Conservation (phyloP, 345 rosid genomes). For the Geranium brycei region DNA sequence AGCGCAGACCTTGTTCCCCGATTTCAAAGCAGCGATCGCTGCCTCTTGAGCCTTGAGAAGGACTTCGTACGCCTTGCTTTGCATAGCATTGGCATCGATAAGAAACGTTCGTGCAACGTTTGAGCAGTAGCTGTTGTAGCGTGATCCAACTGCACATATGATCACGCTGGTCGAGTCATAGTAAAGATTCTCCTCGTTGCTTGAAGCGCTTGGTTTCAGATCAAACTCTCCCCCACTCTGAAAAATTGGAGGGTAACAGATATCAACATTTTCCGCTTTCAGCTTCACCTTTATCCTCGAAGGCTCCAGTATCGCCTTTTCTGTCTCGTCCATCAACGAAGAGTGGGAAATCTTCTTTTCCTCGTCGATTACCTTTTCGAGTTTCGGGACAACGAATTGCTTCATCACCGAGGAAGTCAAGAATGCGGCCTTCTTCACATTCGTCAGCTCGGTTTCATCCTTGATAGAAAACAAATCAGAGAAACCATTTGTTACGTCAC, state of each 20-base stretch:
- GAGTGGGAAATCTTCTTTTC: constrained; percentile 81
- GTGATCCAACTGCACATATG: constrained; percentile 73
- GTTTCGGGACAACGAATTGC: constrained; percentile 72
- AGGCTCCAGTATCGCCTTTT: constrained; percentile 79
- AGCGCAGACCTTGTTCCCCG: constrained; percentile 54
- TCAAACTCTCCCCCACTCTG: constrained; percentile 93
- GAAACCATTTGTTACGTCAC: constrained; percentile 61
- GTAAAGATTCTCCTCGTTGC: constrained; percentile 64
- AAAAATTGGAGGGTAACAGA: constrained; percentile 90
- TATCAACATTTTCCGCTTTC: constrained; percentile 82
- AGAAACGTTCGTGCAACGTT: constrained; percentile 71
- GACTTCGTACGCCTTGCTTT: constrained; percentile 77
- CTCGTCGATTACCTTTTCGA: constrained; percentile 82
- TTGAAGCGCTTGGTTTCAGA: constrained; percentile 85
- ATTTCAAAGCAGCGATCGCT: constrained; percentile 52
- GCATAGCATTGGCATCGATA: constrained; percentile 71
- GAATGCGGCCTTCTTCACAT: constrained; percentile 78
- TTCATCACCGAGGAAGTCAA: constrained; percentile 64
- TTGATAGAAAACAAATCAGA: constrained; percentile 80
- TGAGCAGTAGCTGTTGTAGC: constrained; percentile 88
- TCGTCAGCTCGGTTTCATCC: constrained; percentile 50
- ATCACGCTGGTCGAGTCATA: constrained; percentile 85
- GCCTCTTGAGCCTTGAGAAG: constrained; percentile 92
- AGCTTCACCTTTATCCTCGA: constrained; percentile 67
- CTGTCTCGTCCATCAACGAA: constrained; percentile 71